Evolutionary conservation across 106 monocot species (phyloP).

Genomic region (Allium cepa): DNA sequence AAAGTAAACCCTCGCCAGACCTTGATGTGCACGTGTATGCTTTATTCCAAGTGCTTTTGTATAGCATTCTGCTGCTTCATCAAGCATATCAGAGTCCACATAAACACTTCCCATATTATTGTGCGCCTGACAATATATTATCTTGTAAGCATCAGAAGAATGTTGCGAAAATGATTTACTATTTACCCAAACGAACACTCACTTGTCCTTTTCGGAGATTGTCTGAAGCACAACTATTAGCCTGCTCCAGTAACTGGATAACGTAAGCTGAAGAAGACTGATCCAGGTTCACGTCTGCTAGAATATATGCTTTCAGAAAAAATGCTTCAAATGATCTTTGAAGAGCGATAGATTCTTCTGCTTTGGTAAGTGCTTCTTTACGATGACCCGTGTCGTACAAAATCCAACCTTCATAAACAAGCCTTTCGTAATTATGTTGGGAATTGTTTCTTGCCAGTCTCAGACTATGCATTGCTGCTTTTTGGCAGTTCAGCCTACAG

Average conservation of each 20-base stretch:
- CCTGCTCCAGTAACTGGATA: constrained; percentile 75
- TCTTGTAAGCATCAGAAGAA: neutral
- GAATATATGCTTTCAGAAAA: constrained; percentile 97
- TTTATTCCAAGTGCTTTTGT: constrained; percentile 77
- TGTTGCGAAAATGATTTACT: neutral
- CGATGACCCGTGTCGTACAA: constrained; percentile 94
- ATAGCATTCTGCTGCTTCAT: constrained; percentile 84
- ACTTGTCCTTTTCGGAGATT: constrained; percentile 99
- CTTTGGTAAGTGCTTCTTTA: constrained; percentile 90
- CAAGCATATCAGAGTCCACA: constrained; percentile 87
- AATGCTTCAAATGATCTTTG: constrained; percentile 97
- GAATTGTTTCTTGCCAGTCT: constrained; percentile 80
- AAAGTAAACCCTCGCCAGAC: constrained; percentile 84
- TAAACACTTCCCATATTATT: constrained; percentile 97
- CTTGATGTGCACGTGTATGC: constrained; percentile 99
- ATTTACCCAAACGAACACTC: constrained; percentile 6
- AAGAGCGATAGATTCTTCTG: constrained; percentile 83
- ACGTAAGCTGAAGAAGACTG: constrained; percentile 50
- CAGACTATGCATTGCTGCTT: constrained; percentile 92
- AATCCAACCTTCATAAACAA: constrained; percentile 99
- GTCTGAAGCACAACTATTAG: constrained; percentile 91
- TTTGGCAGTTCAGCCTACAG: constrained; percentile 88
- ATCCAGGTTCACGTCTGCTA: constrained; percentile 78
- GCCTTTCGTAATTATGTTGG: constrained; percentile 69
- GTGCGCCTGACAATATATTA: constrained; percentile 46